Conservation (phyloP, 176 grass and related monocot species). For the Echinochloa phyllopogon region DNA sequence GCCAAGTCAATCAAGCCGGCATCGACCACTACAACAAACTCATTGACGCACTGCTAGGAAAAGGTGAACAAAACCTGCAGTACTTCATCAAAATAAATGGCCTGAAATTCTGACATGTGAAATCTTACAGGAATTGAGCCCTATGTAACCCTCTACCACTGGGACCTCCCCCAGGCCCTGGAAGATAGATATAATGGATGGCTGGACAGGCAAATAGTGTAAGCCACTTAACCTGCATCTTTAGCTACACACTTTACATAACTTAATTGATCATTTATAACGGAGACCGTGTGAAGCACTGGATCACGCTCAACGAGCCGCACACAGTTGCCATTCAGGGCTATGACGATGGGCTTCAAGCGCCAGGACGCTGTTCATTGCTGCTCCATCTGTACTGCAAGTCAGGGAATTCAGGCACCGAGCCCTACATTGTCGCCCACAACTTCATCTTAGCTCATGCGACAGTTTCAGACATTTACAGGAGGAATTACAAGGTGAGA, state of each 20-base stretch:
- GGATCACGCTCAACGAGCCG: slow-evolving; percentile 95
- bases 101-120: slow-evolving; percentile 3
- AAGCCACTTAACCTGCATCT: background rate
- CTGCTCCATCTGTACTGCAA: slow-evolving; percentile 78
- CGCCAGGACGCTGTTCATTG: slow-evolving; percentile 82
- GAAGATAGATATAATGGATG: slow-evolving; percentile 81
- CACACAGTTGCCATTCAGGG: slow-evolving; percentile 92
- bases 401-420: slow-evolving; percentile 73
- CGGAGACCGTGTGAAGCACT: slow-evolving; percentile 87
- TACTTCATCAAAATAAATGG: background rate
- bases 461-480: slow-evolving; percentile 54
- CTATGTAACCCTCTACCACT: slow-evolving; percentile 89
- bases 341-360: slow-evolving; percentile 86
- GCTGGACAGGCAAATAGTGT: slow-evolving; percentile 86
- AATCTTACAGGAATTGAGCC: slow-evolving; percentile 74
- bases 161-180: slow-evolving; percentile 92
- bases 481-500: slow-evolving; percentile 70
- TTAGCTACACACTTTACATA: background rate
- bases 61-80: slow-evolving; percentile 49
- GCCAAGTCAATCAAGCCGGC: slow-evolving; percentile 76
- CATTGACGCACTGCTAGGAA: slow-evolving; percentile 76
- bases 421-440: slow-evolving; percentile 90
- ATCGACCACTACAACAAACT: slow-evolving; percentile 94
- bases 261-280: background rate
- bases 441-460: slow-evolving; percentile 82